These are phyloP conservation scores for Colletotrichum eremochloae DNA, from an alignment of 2,329 filamentous ascomycete species.

Conservation along the genomic window DNA sequence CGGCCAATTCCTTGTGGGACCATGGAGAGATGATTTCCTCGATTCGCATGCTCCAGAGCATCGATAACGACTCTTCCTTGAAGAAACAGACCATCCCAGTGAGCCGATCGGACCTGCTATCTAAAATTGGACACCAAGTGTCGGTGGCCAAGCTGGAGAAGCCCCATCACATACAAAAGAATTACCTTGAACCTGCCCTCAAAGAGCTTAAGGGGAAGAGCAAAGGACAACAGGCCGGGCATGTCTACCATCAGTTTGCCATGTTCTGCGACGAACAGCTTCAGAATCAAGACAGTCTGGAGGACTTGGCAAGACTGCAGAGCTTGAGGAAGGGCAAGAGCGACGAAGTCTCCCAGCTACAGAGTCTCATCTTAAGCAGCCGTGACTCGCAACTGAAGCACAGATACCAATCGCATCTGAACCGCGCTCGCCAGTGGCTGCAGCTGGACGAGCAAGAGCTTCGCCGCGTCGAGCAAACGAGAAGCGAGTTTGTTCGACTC, in stretches of 20 bases:
- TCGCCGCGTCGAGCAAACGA: constrained; percentile 79
- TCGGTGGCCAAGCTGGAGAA: constrained; percentile 92
- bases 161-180: constrained; percentile 88
- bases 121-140: constrained; percentile 88
- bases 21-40: constrained; percentile 91
- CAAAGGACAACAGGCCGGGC: constrained; percentile 80
- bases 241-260: constrained; percentile 95
- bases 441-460: constrained; percentile 92
- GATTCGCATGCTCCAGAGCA: constrained; percentile 86
- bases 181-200: constrained; percentile 87
- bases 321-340: constrained; percentile 84
- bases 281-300: constrained; percentile 85
- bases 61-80: constrained; percentile 73
- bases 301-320: constrained; percentile 86
- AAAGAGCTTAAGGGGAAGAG: constrained; percentile 79
- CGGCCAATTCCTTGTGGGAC: constrained; percentile 93
- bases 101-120: constrained; percentile 82
- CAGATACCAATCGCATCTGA: constrained; percentile 71
- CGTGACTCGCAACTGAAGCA: constrained; percentile 66
- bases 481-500: constrained; percentile 86
- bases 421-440: constrained; percentile 87
- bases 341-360: constrained; percentile 82
- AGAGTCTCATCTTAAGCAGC: constrained; percentile 67
- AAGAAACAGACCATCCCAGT: constrained; percentile 79
- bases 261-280: constrained; percentile 95